A percentile compares a stretch with the other conserved stretches of the same genome.
These are phyloP conservation scores for Rubus parviflorus DNA, from an alignment of 306 rosid species.

Conservation along the genomic window DNA sequence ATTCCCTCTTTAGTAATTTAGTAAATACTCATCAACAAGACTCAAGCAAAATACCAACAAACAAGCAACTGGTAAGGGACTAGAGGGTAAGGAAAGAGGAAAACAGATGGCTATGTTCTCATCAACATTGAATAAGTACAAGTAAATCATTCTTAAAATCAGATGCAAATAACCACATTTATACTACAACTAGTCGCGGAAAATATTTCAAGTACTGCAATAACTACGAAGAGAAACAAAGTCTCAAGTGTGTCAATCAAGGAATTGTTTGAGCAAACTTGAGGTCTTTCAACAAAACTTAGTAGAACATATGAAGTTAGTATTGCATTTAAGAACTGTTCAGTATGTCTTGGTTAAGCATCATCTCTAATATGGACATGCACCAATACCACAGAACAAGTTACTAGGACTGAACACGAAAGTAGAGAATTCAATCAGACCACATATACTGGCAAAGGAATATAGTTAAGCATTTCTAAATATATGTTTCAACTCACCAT, in stretches of 20 bases:
- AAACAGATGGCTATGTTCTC: not conserved
- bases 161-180: not conserved
- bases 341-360: not conserved
- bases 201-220: not conserved
- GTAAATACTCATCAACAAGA: not conserved
- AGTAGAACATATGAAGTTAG: not conserved
- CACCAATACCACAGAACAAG: not conserved
- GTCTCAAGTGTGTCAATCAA: not conserved
- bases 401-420: not conserved
- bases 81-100: not conserved
- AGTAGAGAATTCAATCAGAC: not conserved
- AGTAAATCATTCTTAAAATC: not conserved
- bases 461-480: conserved; percentile 2
- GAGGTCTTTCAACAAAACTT: not conserved
- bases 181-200: not conserved
- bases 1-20: not conserved
- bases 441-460: not conserved
- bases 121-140: not conserved
- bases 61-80: not conserved
- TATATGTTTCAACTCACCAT: conserved; percentile 64
- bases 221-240: not conserved
- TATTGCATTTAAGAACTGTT: not conserved
- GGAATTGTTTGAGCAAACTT: not conserved
- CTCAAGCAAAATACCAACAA: not conserved
- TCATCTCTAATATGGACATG: not conserved